phyloP scores from a whole-genome alignment of 2,329 filamentous ascomycete species.

The Bretziella fagacearum region DNA sequence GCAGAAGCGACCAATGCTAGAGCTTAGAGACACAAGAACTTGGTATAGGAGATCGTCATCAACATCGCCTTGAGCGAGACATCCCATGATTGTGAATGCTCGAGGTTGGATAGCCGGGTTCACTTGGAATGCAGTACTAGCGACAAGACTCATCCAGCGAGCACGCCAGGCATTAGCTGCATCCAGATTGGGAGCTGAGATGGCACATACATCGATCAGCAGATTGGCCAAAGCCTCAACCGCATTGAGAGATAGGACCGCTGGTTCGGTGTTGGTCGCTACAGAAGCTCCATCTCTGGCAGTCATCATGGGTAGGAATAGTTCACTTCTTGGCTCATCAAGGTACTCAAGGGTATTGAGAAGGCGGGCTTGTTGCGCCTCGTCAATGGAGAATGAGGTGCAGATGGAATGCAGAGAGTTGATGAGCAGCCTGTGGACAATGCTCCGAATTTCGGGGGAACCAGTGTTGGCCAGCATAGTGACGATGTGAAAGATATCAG shows the following conservation, averaged over 20 bases:
- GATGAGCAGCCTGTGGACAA: conserved; percentile 46
- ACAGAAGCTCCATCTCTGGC: conserved; percentile 34
- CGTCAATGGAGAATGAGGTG: conserved; percentile 46
- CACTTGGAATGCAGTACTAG: conserved; percentile 56
- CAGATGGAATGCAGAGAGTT: conserved; percentile 53
- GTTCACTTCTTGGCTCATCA: conserved; percentile 41
- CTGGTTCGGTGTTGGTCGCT: conserved; percentile 29
- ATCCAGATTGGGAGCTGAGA: conserved; percentile 47
- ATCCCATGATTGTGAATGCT: conserved; percentile 56
- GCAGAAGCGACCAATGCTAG: conserved; percentile 45
- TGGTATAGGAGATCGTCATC: conserved; percentile 57
- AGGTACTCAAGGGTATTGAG: conserved; percentile 39
- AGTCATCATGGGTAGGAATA: conserved; percentile 26
- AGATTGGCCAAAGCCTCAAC: conserved; percentile 41
- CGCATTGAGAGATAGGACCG: conserved; percentile 10
- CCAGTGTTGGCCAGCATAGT: conserved; percentile 55
- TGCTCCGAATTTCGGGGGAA: conserved; percentile 34
- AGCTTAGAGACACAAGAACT: conserved; percentile 49
- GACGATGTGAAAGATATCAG: conserved; percentile 53
- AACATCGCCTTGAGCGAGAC: conserved; percentile 52
- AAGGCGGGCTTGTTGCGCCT: conserved; percentile 38
- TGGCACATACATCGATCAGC: conserved; percentile 44
- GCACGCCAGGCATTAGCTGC: conserved; percentile 53
- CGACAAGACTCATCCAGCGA: conserved; percentile 56
- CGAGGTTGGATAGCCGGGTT: conserved; percentile 54